These are phyloP conservation scores for Edaphochlamys debaryana DNA, from an alignment of 139 green algal genomes.

Conservation along the genomic window DNA sequence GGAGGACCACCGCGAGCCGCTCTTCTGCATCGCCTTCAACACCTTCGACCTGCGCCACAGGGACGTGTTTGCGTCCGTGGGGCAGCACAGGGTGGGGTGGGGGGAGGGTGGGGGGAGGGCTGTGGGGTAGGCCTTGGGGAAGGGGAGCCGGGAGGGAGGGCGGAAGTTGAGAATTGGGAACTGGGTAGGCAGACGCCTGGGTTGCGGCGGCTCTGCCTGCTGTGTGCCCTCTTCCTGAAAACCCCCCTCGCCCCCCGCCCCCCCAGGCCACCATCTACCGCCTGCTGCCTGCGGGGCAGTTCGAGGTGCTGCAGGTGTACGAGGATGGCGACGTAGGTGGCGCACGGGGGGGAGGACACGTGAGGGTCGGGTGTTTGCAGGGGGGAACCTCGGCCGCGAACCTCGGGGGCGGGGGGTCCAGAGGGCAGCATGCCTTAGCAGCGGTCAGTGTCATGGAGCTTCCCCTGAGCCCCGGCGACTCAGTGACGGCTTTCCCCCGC, in stretches of 20 bases:
- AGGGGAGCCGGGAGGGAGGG: neutral
- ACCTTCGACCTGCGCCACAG: conserved; percentile 45
- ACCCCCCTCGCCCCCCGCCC: neutral
- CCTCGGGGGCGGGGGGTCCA: too few relatives aligned
- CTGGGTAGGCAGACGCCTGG: too few relatives aligned
- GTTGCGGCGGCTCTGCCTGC: too few relatives aligned
- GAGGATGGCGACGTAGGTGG: conserved; percentile 69
- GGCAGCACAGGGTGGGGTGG: conserved; percentile 55
- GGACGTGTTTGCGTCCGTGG: conserved; percentile 74
- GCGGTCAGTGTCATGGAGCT: too few relatives aligned
- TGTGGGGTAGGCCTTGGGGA: neutral
- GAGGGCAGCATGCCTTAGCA: too few relatives aligned
- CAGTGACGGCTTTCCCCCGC: too few relatives aligned
- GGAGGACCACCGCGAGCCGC: conserved; percentile 61
- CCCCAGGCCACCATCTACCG: conserved; percentile 76
- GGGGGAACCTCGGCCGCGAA: too few relatives aligned
- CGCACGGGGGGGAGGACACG: too few relatives aligned
- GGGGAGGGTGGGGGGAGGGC: neutral
- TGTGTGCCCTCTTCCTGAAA: too few relatives aligned
- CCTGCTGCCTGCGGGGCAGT: conserved; percentile 50
- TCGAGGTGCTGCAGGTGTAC: conserved; percentile 73
- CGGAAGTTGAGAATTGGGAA: neutral
- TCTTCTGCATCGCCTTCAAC: conserved; percentile 80
- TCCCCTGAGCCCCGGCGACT: too few relatives aligned
- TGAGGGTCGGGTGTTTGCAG: too few relatives aligned